A percentile compares a stretch with the other conserved stretches of the same genome.
Conservation (phyloP, 1,284 basidiomycete genomes). For the Microbotryomycetes sp. region DNA sequence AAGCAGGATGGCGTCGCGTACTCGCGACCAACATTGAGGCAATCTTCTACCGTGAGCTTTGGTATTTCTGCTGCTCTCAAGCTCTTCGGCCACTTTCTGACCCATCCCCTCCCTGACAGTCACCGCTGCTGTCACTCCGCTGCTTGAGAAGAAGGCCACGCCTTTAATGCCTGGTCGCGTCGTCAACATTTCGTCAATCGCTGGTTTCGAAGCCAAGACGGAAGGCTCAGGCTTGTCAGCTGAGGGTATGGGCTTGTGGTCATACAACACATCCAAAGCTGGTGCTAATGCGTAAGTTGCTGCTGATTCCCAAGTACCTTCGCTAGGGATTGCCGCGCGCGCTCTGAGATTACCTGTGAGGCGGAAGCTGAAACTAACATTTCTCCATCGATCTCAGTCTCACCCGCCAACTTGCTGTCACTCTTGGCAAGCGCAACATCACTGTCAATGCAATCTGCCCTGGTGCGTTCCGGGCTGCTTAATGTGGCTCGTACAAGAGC, state of each 20-base stretch:
- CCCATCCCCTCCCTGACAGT: background rate
- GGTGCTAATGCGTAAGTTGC: slow-evolving; percentile 9
- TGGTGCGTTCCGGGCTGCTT: slow-evolving; percentile 48
- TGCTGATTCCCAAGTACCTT: slow-evolving; percentile 63
- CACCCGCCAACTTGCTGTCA: slow-evolving; percentile 13
- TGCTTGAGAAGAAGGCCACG: slow-evolving; percentile 61
- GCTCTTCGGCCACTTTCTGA: background rate
- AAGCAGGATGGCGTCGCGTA: slow-evolving; percentile 71
- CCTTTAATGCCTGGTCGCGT: slow-evolving; percentile 64
- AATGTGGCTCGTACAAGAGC: too few species aligned
- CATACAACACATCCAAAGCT: slow-evolving; percentile 30
- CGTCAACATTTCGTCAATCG: slow-evolving; percentile 72
- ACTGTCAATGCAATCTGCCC: slow-evolving; percentile 83
- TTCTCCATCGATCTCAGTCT: slow-evolving; percentile 50
- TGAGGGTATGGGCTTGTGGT: slow-evolving; percentile 63
- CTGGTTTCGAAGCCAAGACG: slow-evolving; percentile 54
- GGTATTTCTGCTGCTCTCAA: too few species aligned
- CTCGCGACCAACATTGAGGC: slow-evolving; percentile 72
- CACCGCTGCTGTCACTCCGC: slow-evolving; percentile 44
- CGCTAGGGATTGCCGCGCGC: slow-evolving; percentile 66
- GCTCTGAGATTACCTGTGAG: slow-evolving; percentile 47
- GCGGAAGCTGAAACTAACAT: slow-evolving; percentile 2
- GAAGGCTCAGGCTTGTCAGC: slow-evolving; percentile 50
- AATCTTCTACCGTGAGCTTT: slow-evolving; percentile 56
- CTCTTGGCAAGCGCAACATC: background rate